Evolutionary conservation across 2,329 filamentous ascomycete species (phyloP), one percentile per base, ranked within the genome.

Genomic region (Xylariaceae sp.): DNA sequence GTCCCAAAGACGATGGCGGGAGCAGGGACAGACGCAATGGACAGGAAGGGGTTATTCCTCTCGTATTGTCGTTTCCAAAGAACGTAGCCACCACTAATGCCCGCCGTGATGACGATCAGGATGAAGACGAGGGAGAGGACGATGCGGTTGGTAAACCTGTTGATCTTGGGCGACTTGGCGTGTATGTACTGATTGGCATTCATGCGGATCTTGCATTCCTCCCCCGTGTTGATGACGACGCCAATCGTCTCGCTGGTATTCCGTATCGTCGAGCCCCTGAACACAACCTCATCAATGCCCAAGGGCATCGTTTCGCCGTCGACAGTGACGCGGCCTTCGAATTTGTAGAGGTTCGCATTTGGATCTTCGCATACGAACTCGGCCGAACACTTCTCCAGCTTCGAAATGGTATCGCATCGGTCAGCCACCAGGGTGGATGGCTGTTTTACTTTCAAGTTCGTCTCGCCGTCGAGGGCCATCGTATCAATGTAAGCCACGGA

Each of bases 131-230:
- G 86, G 39, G 90, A 80, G 35, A 96, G 77, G 34, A 97, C 90
- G 51, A 96, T 88, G 58, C 83, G 84, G 72, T 95, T 96, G 63
- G 91, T 88, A 30, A 89, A 82, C 3, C 76, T 76, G 69, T 95
- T 90, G 10, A 96, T 79, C 1, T 87, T 82, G 0, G 91, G 91
- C 37, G 88, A 88, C 73, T 96, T 96, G 58, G 91, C 90, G 39
- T 86, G 85, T 8, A 90, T 90, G 64, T 93, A 90, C 70, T 92
- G 91, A 73, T 91, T 95, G 50, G 91, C 88, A 70, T 96, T 96
- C 88, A 94, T 92, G 51, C 91, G 88, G 58, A 95, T 92, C 72
- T 94, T 95, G 76, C 89, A 95, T 72, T 96, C 91, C 72, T 95
- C 90, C 30, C 90, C 90, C 0, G 89, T 92, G 74, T 96, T 96